Evolutionary conservation across 768 basidiomycete species (phyloP).

Genomic region (Leccinum fibrillosum): DNA sequence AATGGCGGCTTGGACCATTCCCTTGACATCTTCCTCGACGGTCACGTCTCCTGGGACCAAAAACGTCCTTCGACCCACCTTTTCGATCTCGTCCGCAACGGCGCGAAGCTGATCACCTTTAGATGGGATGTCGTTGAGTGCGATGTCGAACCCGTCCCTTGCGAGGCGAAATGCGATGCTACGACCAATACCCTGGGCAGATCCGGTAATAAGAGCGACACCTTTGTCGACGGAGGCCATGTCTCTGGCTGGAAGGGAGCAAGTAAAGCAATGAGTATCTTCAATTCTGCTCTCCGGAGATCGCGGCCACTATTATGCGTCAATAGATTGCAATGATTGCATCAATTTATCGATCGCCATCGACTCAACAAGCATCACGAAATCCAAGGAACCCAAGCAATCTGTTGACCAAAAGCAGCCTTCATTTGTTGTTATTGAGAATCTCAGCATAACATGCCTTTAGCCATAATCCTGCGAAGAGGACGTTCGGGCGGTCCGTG

Average conservation of each 20-base stretch:
- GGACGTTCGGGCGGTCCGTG: no score
- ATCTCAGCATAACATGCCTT: no score
- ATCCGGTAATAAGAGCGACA: conserved; percentile 28
- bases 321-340: no score
- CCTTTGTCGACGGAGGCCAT: conserved; percentile 10
- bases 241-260: neutral
- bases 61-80: conserved; percentile 9
- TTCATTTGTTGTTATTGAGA: no score
- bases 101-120: conserved; percentile 7
- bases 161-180: conserved; percentile 14
- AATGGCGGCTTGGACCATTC: neutral
- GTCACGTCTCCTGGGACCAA: conserved; percentile 14
- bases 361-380: no score
- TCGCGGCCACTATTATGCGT: no score
- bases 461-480: no score
- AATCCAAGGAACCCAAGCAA: no score
- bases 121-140: conserved; percentile 24
- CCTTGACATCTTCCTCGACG: conserved; percentile 2
- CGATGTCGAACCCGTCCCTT: conserved; percentile 24
- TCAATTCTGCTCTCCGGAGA: no score
- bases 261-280: neutral
- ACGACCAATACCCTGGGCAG: conserved; percentile 27
- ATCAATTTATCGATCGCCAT: no score
- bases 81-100: conserved; percentile 9
- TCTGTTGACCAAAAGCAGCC: no score